A percentile compares a stretch with the other conserved stretches of the same genome.
These are phyloP conservation scores for Gossypium gossypioides DNA, from an alignment of 441 rosid species.

Conservation along the genomic window DNA sequence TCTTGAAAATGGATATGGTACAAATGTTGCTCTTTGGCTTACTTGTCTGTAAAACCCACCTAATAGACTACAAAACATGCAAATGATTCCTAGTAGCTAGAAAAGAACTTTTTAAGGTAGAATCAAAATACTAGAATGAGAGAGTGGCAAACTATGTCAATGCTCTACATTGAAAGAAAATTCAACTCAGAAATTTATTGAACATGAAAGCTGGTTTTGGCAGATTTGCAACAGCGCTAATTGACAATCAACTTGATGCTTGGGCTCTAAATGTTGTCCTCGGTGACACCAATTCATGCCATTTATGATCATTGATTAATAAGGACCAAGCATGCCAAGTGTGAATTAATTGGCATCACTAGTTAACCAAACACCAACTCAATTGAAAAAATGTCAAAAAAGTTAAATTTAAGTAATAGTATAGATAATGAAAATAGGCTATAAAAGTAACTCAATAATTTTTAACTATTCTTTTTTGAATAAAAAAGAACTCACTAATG, in stretches of 20 bases:
- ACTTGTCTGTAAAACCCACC: constrained; percentile 71
- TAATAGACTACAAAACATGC: constrained; percentile 74
- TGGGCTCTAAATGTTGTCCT: constrained; percentile 94
- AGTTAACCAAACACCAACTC: too few relatives aligned
- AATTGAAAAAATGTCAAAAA: too few relatives aligned
- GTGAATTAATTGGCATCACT: too few relatives aligned
- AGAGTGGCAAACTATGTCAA: constrained; percentile 59
- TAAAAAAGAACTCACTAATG: too few relatives aligned
- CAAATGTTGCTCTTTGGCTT: constrained; percentile 70
- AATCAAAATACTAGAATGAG: constrained; percentile 74
- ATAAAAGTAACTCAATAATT: too few relatives aligned
- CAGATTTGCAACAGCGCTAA: constrained; percentile 84
- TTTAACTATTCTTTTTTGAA: too few relatives aligned
- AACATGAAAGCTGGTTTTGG: constrained; percentile 95
- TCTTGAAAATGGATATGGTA: constrained; percentile 79
- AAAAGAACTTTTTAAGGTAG: constrained; percentile 82
- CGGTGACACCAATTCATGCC: constrained; percentile 80
- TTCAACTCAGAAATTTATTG: constrained; percentile 72
- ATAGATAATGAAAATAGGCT: too few relatives aligned
- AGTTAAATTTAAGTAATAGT: too few relatives aligned
- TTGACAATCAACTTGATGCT: constrained; percentile 56
- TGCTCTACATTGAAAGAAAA: constrained; percentile 67
- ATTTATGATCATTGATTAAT: constrained; percentile 89
- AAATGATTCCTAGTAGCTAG: constrained; percentile 78
- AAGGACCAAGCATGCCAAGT: constrained; percentile 66